Conservation (phyloP, 768 basidiomycete genomes). For the Calocera viscosa region DNA sequence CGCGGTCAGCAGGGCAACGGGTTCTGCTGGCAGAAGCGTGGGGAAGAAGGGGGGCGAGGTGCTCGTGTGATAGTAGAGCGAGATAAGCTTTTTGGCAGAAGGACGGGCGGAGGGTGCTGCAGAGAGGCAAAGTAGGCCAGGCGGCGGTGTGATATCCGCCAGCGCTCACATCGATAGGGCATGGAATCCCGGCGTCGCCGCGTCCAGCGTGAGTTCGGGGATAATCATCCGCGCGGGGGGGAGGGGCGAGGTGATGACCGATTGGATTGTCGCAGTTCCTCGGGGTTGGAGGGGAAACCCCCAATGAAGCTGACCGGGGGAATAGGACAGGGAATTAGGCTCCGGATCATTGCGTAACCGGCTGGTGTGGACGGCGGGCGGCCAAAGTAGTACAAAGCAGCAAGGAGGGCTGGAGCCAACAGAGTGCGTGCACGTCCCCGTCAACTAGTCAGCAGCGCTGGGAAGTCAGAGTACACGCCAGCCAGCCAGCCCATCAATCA, state of each 20-base stretch:
- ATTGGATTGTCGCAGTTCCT: too few species aligned
- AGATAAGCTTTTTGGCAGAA: constrained; percentile 6
- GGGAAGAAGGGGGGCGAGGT: neutral
- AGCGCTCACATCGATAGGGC: neutral
- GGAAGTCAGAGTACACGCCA: neutral
- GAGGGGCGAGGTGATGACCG: neutral
- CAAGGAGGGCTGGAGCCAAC: too few species aligned
- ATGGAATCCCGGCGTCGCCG: too few species aligned
- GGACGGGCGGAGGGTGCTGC: neutral
- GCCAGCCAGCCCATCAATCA: neutral
- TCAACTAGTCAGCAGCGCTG: neutral
- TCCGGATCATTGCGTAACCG: constrained; percentile 9
- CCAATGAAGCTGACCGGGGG: neutral
- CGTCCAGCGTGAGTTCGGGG: too few species aligned
- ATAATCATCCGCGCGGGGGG: neutral
- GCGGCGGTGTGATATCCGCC: too few species aligned
- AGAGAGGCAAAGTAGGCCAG: too few species aligned
- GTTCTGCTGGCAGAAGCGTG: constrained; percentile 6
- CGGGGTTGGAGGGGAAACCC: neutral
- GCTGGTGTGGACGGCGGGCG: neutral
- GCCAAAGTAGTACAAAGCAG: too few species aligned
- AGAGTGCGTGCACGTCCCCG: too few species aligned
- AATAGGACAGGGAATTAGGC: neutral
- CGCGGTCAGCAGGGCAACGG: constrained; percentile 3
- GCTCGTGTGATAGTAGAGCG: neutral